Base-by-base conservation (phyloP, 1,284 basidiomycete species). In the Exobasidium cylindrosporum region DNA sequence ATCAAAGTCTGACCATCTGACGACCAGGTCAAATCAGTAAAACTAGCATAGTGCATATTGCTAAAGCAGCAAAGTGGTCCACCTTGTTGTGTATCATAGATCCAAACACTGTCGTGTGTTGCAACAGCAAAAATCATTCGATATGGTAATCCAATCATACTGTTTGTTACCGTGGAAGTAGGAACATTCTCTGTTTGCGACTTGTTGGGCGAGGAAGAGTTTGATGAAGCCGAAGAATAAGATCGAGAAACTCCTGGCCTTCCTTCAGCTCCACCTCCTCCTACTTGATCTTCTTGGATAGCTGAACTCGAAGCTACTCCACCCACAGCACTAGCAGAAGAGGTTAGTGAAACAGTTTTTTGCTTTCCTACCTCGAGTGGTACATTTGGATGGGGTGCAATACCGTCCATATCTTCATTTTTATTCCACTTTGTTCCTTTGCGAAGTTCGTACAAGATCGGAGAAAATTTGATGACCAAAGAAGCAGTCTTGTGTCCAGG, bases 1-100 rank as follows among this genome's bases (percentile, higher is more conserved):
- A 97, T 87, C 43, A 99, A 85, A 43, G 89, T 87, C 81, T 97
- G 92, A 0, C 95, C 95, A 74, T 98, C 95, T 0, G 92, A 88
- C 0, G 74, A 95, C 95, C 95, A 99, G 49, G 89, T 87, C 82
- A 97, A 85, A 82, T 99, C 95, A 0, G 96, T 98, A 77, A 97
- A 97, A 72, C 94, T 91, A 64, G 96, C 92, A 79, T 97, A 98
- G 82, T 98, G 95, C 70, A 98, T 82, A 77, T 96, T 97, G 58
- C 89, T 91, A 75, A 99, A 86, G 74, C 97, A 84, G 79, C 92
- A 94, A 47, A 97, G 86, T 0, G 95, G 96, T 0, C 89, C 87
- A 0, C 91, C 86, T 82, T 98, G 95, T 81, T 98, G 95, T 2
- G 95, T 97, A 80, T 98, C 95, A 81, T 98, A 95, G 61, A 98